Evolutionary conservation across 208 protist species (phyloP), one percentile per base, ranked within the genome.

Genomic region (Leptomonas pyrrhocoris): DNA sequence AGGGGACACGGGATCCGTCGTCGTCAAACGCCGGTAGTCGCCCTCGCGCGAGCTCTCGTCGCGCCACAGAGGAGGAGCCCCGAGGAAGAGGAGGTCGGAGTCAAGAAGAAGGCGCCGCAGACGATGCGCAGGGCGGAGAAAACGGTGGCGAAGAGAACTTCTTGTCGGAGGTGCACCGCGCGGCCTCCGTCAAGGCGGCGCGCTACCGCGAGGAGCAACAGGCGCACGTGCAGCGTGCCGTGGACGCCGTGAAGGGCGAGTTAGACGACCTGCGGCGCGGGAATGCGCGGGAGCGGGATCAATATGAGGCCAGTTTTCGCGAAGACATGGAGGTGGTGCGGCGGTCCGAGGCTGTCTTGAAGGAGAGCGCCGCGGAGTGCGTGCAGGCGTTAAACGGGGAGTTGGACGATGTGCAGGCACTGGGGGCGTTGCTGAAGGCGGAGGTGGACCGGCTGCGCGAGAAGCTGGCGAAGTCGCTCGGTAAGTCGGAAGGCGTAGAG

Each of bases 311-410:
- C 18, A 67, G 46, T 57, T 84, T 89, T 48, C 59, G 86, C 19
- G 83, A 96, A 51, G 88, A 91, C 64, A 83, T 96, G 77, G 80
- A 79, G 8, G 68, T 65, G 27, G 79, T 96, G 25, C 85, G 88
- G 11, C 73, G 72, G 13, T 74, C 83, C 0, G 86, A 94, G 64
- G 88, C 84, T 13, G 64, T 76, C 36, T 68, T 96, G 63, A 93
- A 92, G 73, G 74, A 80, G n/a, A 85, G 77, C 53, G 88, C 91
- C 1, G 76, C 91, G 3, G 77, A 84, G n/a, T 85, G 84, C 60
- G 84, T 96, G 55, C 81, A 87, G 68, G 68, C 69, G 16, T 59
- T 96, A 18, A 96, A 96, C 69, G 51, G 70, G 23, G 91, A 96
- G 70, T 73, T 96, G 21, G 85, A 86, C 38, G 85, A 94, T 31